phyloP scores from a whole-genome alignment of 225 moss, liverwort and hornwort genomes.

The Takakia lepidozioides region DNA sequence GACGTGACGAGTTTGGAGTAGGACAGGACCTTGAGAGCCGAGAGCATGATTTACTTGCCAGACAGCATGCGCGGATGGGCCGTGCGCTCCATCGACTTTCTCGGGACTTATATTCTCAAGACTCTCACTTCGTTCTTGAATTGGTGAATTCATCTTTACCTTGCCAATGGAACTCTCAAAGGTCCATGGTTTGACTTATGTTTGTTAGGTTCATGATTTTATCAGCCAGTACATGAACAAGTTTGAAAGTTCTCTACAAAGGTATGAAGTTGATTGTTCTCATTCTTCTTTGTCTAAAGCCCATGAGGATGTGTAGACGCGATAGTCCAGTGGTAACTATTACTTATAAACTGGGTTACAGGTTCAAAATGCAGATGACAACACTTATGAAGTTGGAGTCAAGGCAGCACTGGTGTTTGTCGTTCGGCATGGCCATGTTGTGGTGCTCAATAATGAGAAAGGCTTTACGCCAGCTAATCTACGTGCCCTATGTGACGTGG shows the following conservation, averaged over 20 bases:
- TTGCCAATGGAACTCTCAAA: too few relatives aligned
- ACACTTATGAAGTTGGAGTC: constrained; percentile 50
- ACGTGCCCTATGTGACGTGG: constrained; percentile 94
- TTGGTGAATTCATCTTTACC: constrained; percentile 39
- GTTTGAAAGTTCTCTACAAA: too few relatives aligned
- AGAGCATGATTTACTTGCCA: constrained; percentile 66
- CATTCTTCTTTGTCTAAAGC: too few relatives aligned
- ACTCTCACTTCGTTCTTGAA: constrained; percentile 95
- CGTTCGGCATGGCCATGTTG: constrained; percentile 59
- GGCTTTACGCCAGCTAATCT: constrained; percentile 82
- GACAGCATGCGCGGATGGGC: constrained; percentile 96
- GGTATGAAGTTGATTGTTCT: too few relatives aligned
- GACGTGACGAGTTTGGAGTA: constrained; percentile 82
- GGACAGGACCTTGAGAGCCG: constrained; percentile 53
- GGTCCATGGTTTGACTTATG: too few relatives aligned
- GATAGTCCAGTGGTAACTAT: too few relatives aligned
- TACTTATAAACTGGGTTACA: too few relatives aligned
- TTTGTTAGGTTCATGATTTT: too few relatives aligned
- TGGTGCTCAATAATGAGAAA: constrained; percentile 77
- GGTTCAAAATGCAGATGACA: constrained; percentile 99
- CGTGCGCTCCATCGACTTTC: constrained; percentile 95
- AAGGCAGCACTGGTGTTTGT: constrained; percentile 72
- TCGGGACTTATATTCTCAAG: constrained; percentile 89
- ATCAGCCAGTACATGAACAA: too few relatives aligned
- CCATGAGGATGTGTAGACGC: too few relatives aligned